Percentiles rank a stretch among this genome's conserved stretches.
phyloP scores from a whole-genome alignment of 805 yeast genomes.

The Suhomyces canberraensis region DNA sequence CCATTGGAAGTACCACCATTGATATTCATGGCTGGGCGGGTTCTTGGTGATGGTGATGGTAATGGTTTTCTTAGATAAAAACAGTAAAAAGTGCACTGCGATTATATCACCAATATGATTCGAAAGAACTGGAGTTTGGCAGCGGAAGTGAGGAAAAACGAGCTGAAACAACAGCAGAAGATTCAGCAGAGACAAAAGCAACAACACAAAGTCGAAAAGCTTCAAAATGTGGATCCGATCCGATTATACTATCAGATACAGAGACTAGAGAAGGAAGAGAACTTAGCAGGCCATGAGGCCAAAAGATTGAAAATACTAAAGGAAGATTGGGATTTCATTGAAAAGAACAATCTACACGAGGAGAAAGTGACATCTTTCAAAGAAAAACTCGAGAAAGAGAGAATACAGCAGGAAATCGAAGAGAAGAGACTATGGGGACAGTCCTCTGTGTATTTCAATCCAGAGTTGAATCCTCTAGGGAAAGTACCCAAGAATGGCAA shows the following conservation, averaged over 20 bases:
- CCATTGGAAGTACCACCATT: background rate
- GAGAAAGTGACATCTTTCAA: constrained; percentile 25
- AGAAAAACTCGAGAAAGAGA: constrained; percentile 16
- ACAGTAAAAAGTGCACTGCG: no score
- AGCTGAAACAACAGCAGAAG: constrained; percentile 32
- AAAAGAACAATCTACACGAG: constrained; percentile 31
- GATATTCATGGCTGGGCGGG: background rate
- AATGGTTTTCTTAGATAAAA: no score
- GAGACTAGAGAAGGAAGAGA: constrained; percentile 18
- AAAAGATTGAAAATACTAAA: constrained; percentile 24
- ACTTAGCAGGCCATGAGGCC: constrained; percentile 15
- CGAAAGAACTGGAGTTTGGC: constrained; percentile 34
- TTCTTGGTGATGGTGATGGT: no score
- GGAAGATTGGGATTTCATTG: constrained; percentile 40
- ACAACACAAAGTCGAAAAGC: constrained; percentile 22
- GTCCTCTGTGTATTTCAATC: constrained; percentile 58
- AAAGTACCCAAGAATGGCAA: constrained; percentile 37
- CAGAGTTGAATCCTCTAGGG: constrained; percentile 64
- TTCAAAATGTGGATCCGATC: constrained; percentile 33
- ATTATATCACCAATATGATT: no score
- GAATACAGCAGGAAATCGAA: constrained; percentile 13
- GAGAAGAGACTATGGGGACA: constrained; percentile 38
- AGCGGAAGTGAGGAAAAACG: constrained; percentile 35
- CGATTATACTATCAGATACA: constrained; percentile 31
- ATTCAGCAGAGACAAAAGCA: constrained; percentile 37